Percentiles rank a stretch among this genome's conserved stretches.
Evolutionary conservation across 148 eudicot genomes (phyloP).

Genomic region (Mesembryanthemum crystallinum): DNA sequence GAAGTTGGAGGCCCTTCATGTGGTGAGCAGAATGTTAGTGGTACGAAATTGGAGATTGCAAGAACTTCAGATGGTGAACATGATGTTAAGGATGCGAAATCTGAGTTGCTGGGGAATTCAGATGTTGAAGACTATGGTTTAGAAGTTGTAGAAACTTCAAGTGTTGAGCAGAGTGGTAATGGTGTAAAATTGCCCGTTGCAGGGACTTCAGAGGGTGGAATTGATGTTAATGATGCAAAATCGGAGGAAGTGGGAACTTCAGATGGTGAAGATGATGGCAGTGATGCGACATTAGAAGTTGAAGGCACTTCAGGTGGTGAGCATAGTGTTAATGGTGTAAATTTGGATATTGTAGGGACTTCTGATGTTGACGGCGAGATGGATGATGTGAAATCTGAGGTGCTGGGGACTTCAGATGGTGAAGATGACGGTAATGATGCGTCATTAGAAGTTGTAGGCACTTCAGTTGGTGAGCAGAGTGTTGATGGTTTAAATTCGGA

Average conservation of each 20-base stretch:
- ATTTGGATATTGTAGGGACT: not conserved
- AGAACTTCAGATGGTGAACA: not conserved
- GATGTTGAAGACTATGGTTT: not conserved
- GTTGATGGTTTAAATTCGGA: not conserved
- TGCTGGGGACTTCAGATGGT: not conserved
- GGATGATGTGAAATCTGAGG: not conserved
- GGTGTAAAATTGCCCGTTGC: not conserved
- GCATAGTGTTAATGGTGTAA: too few species aligned
- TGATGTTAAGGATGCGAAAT: not conserved
- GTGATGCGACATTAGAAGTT: not conserved
- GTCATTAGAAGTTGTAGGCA: not conserved
- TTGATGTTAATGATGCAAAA: not conserved
- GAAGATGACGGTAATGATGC: not conserved
- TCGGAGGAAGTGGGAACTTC: not conserved
- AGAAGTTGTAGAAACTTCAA: not conserved
- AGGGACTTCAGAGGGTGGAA: not conserved
- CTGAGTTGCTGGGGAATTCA: not conserved
- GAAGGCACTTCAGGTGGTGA: not conserved
- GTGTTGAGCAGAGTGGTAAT: not conserved
- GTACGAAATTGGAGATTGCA: not conserved
- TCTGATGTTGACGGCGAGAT: not conserved
- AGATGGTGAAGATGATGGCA: conserved; percentile 10
- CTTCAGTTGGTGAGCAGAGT: not conserved
- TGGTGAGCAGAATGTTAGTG: not conserved
- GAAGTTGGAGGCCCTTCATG: not conserved